phyloP scores from a whole-genome alignment of 2,329 filamentous ascomycete genomes.

The Stagonosporopsis rhizophila region DNA sequence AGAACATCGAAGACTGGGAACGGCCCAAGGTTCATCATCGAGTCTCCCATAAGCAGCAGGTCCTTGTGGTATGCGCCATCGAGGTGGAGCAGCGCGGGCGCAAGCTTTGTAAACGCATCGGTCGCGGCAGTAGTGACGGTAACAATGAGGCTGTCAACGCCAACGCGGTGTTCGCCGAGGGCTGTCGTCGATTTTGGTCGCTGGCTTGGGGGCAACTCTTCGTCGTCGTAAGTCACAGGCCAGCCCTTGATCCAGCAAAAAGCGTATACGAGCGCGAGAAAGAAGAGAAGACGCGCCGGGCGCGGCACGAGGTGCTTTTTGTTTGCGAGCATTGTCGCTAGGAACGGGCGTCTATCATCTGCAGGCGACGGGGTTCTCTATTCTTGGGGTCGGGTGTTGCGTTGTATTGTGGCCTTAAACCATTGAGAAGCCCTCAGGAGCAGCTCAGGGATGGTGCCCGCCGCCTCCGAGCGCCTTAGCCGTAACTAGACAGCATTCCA shows the following conservation, averaged over 20 bases:
- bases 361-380: background rate
- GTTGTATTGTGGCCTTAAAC: background rate
- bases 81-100: slow-evolving; percentile 44
- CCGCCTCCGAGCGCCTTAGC: slow-evolving; percentile 14
- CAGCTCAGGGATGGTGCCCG: slow-evolving; percentile 11
- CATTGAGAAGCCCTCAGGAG: slow-evolving; percentile 10
- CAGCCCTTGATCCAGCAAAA: slow-evolving; percentile 45
- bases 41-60: slow-evolving; percentile 50
- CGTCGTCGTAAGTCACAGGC: slow-evolving; percentile 43
- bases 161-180: slow-evolving; percentile 28
- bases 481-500: slow-evolving; percentile 11
- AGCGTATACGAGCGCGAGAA: slow-evolving; percentile 31
- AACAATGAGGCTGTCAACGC: slow-evolving; percentile 54
- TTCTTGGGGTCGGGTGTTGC: background rate
- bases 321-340: slow-evolving; percentile 36
- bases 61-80: slow-evolving; percentile 42
- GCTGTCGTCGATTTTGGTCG: slow-evolving; percentile 25
- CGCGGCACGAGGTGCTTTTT: slow-evolving; percentile 31
- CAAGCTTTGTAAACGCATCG: slow-evolving; percentile 62
- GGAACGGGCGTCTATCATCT: slow-evolving; percentile 18
- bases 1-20: slow-evolving; percentile 50
- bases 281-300: slow-evolving; percentile 30
- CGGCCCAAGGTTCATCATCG: slow-evolving; percentile 42
- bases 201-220: slow-evolving; percentile 35
- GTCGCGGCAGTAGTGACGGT: slow-evolving; percentile 65